Conservation (phyloP, 2,329 filamentous ascomycete genomes). For the Claviceps quebecensis region DNA sequence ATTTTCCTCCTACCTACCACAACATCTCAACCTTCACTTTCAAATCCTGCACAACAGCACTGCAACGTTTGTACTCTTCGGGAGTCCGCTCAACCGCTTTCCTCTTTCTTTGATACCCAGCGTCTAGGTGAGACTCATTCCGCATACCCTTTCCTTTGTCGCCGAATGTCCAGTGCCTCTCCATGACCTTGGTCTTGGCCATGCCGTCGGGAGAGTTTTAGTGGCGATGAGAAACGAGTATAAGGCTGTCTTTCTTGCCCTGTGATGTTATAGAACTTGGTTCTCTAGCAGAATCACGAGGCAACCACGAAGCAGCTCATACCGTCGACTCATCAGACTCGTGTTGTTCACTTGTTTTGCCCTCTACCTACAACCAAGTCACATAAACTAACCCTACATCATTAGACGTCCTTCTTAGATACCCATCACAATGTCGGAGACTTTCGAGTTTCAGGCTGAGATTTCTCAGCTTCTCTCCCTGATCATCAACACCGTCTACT, state of each 20-base stretch:
- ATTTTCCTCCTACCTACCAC: conserved; percentile 11
- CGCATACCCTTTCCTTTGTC: neutral
- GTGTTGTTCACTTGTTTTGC: neutral
- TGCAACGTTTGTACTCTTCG: conserved; percentile 9
- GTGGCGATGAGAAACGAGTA: neutral
- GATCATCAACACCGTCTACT: conserved; percentile 99
- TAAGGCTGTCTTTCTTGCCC: neutral
- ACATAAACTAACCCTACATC: neutral
- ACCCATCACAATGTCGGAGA: conserved; percentile 71
- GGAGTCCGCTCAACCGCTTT: conserved; percentile 3
- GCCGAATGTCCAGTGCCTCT: neutral
- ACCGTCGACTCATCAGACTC: neutral
- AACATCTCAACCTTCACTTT: neutral
- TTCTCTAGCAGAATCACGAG: neutral
- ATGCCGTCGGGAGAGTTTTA: neutral
- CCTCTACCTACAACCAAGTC: neutral
- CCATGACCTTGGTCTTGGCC: neutral
- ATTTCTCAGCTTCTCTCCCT: conserved; percentile 99
- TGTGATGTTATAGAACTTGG: neutral
- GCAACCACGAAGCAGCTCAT: neutral
- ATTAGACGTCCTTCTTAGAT: conserved; percentile 17
- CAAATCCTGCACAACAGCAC: conserved; percentile 6
- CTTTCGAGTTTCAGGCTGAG: conserved; percentile 99
- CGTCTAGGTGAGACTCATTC: conserved; percentile 11
- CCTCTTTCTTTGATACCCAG: conserved; percentile 6